phyloP scores from a whole-genome alignment of 2,329 filamentous ascomycete genomes.

The Cryphonectria japonica region DNA sequence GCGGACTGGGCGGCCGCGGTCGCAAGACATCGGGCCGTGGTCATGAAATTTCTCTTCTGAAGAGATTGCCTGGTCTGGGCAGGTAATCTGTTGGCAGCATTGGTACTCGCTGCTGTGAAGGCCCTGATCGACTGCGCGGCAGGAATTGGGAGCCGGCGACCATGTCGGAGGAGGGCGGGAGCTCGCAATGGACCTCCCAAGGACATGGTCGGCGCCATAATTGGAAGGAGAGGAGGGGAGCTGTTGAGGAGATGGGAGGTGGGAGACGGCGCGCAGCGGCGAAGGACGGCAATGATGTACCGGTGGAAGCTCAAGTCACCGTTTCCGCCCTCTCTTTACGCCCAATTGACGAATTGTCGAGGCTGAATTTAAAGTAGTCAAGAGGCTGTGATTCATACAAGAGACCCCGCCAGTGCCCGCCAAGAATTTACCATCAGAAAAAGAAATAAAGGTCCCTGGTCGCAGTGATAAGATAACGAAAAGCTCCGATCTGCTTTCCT shows the following conservation, averaged over 20 bases:
- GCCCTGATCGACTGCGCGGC: constrained; percentile 48
- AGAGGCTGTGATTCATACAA: constrained; percentile 25
- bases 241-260: constrained; percentile 31
- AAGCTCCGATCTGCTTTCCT: constrained; percentile 6
- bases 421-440: constrained; percentile 2
- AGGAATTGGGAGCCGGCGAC: constrained; percentile 54
- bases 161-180: constrained; percentile 61
- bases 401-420: constrained; percentile 11
- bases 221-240: constrained; percentile 33
- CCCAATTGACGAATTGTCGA: constrained; percentile 24
- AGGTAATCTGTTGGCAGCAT: constrained; percentile 40
- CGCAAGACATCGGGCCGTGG: constrained; percentile 48
- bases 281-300: constrained; percentile 23
- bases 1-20: constrained; percentile 63
- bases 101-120: constrained; percentile 44
- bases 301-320: constrained; percentile 24
- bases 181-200: constrained; percentile 58
- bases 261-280: constrained; percentile 21
- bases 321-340: constrained; percentile 26
- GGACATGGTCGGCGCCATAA: constrained; percentile 46
- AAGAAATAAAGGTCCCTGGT: not conserved
- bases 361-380: constrained; percentile 18
- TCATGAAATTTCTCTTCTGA: constrained; percentile 55
- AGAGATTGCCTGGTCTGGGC: constrained; percentile 38
- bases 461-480: constrained; percentile 14